A percentile compares a stretch with the other conserved stretches of the same genome.
These are phyloP conservation scores for Ophiostoma ulmi DNA, from an alignment of 2,329 filamentous ascomycete species.

Conservation along the genomic window DNA sequence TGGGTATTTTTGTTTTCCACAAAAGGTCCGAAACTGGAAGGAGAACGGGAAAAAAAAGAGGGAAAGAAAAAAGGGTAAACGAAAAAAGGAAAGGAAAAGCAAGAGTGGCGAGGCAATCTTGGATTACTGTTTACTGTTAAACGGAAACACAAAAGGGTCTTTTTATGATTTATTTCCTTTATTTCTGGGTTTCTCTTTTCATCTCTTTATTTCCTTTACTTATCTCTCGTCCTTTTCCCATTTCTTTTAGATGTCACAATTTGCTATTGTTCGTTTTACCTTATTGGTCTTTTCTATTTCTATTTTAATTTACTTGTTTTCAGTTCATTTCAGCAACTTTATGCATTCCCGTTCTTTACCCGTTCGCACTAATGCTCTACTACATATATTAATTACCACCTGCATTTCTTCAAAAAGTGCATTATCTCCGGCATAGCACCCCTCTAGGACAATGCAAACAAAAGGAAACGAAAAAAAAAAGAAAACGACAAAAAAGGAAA, in stretches of 20 bases:
- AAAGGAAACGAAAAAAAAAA: not conserved
- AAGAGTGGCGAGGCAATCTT: not conserved
- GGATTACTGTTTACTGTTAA: not conserved
- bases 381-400: not conserved
- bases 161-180: slow-evolving; percentile 13
- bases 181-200: not conserved
- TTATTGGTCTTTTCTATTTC: not conserved
- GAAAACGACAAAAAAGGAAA: not conserved
- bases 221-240: not conserved
- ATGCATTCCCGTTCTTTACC: not conserved
- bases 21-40: not conserved
- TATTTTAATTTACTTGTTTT: not conserved
- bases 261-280: not conserved
- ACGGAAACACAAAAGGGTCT: not conserved
- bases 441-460: not conserved
- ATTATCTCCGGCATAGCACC: not conserved
- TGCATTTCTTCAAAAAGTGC: not conserved
- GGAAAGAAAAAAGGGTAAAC: not conserved
- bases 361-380: not conserved
- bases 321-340: not conserved
- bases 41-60: not conserved
- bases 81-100: not conserved
- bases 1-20: not conserved
- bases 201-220: not conserved
- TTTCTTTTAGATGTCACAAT: not conserved